Conservation (phyloP, 768 basidiomycete species). For the Pulveroboletus sp. region DNA sequence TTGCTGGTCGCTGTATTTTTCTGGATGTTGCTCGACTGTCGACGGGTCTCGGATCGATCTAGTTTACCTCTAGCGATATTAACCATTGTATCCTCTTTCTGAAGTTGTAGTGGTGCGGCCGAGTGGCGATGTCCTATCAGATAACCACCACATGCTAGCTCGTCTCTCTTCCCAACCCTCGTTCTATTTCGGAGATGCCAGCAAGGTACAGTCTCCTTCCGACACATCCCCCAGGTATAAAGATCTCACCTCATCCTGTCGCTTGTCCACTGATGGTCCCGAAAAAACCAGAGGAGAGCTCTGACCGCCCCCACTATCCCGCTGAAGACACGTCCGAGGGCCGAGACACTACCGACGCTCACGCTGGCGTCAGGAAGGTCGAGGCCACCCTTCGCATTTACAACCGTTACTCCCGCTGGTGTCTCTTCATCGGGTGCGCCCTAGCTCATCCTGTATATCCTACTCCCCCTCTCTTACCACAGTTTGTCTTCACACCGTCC, state of each 20-base stretch:
- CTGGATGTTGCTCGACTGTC: neutral
- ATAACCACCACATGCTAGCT: constrained; percentile 2
- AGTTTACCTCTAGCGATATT: neutral
- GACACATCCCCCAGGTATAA: constrained; percentile 12
- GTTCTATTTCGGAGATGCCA: constrained; percentile 8
- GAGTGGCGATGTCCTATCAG: neutral
- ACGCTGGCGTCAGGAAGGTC: constrained; percentile 42
- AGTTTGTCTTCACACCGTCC: neutral
- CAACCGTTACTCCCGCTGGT: constrained; percentile 53
- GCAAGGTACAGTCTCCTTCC: constrained; percentile 17
- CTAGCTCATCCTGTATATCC: neutral
- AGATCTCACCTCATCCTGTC: neutral
- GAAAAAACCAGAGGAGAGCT: constrained; percentile 2
- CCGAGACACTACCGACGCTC: constrained; percentile 19
- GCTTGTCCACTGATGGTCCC: neutral
- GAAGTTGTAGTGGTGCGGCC: too few relatives aligned
- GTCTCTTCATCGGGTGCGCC: constrained; percentile 52
- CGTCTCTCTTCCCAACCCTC: neutral
- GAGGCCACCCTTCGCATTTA: constrained; percentile 50
- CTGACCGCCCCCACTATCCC: neutral
- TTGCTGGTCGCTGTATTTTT: neutral
- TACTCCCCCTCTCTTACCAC: neutral
- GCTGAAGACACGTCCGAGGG: neutral
- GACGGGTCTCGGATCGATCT: neutral
- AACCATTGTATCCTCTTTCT: neutral